Evolutionary conservation across 768 basidiomycete genomes (phyloP).

Genomic region (Mycena rebaudengoi): DNA sequence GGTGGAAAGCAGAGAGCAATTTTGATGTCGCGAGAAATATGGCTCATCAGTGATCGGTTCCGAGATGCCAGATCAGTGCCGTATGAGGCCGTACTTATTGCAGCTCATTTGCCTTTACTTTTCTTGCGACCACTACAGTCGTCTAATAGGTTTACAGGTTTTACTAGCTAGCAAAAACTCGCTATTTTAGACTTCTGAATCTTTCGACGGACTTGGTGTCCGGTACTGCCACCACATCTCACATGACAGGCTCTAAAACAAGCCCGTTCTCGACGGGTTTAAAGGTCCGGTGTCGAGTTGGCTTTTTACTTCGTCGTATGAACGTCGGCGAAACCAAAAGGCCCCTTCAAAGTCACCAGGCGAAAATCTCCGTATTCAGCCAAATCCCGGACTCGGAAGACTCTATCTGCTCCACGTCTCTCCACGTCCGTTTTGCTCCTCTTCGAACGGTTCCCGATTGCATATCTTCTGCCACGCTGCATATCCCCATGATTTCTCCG

Average conservation of each 20-base stretch:
- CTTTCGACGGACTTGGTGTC: background rate
- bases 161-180: too few relatives aligned
- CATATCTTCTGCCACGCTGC: background rate
- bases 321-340: constrained; percentile 21
- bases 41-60: background rate
- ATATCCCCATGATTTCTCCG: constrained; percentile 22
- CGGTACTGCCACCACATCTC: background rate
- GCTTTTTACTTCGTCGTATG: background rate
- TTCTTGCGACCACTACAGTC: too few relatives aligned
- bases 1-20: background rate
- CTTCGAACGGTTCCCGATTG: background rate
- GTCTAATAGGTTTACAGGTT: too few relatives aligned
- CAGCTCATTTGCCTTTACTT: too few relatives aligned
- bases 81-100: too few relatives aligned
- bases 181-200: background rate
- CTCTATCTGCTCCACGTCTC: background rate
- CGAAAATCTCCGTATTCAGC: too few relatives aligned
- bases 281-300: constrained; percentile 3
- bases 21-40: background rate
- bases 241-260: constrained; percentile 15
- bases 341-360: background rate
- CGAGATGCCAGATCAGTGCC: too few relatives aligned
- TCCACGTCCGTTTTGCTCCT: constrained; percentile 15
- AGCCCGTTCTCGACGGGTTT: background rate
- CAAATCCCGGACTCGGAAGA: too few relatives aligned